Base-by-base conservation (phyloP, 2,329 filamentous ascomycete genomes). In the Graphilbum sp. region DNA sequence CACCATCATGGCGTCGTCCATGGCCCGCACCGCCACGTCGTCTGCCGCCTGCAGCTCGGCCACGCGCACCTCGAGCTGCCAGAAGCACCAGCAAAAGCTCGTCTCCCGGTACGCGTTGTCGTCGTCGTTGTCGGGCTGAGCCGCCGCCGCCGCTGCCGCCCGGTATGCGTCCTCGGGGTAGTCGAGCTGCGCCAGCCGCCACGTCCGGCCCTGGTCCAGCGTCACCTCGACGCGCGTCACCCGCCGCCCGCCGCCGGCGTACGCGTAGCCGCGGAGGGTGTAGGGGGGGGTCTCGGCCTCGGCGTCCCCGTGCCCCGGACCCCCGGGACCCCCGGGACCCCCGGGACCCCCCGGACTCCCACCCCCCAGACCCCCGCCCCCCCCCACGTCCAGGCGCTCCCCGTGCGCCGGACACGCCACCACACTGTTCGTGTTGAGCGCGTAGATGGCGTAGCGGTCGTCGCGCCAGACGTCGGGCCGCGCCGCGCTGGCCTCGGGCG, bases 391-490 rank as follows among this genome's bases (percentile, higher is more conserved):
- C 8, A 30, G 27, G 24, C 58, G 63, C 54, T 93, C 83, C 34
- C 85, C 69, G 46, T 95, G 86, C 9, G 77, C 75, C 1, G 87
- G 87, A 51, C 77, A 83, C 30, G 74, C 84, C 31, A 77, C 79
- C 6, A 80, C 85, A 16, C 83, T 88, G 50, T 95, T 95, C 15
- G 80, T 76, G 48, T 81, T 92, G 9, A 95, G 68, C 48, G 94
- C 87, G 53, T 94, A 93, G 43, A 95, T 94, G 17, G 85, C 85
- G 51, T 94, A 93, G 43, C 83, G 70, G 45, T 94, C 86, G 52
- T 95, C 87, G 49, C 64, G 78, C 87, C 87, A 95, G 61, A 77
- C 83, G 18, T 78, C 71, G 0, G 75, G 72, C 38, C 86, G 64
- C 44, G 79, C 72, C 2, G 77, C 76, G 41, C 82, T 79, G 52